These are phyloP conservation scores for Calonectria pseudoturangicola DNA, from an alignment of 2,329 filamentous ascomycete species.

Conservation along the genomic window DNA sequence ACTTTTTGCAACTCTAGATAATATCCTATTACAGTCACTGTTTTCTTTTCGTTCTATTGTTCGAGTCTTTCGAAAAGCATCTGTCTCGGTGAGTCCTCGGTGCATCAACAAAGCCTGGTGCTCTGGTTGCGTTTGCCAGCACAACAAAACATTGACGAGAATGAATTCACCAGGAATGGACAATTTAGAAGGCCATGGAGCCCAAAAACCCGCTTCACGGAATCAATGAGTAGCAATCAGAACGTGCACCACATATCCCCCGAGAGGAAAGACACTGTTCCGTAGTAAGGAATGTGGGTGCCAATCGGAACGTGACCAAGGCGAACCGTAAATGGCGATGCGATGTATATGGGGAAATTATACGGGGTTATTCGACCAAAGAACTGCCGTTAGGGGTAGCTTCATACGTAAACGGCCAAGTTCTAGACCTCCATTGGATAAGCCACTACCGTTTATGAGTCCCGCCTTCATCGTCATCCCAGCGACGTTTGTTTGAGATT, in stretches of 20 bases:
- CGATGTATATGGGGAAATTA: not conserved
- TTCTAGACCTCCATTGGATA: not conserved
- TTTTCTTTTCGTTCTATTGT: not conserved
- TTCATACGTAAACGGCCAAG: not conserved
- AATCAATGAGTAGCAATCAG: not conserved
- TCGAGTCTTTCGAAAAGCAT: not conserved
- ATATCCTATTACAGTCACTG: not conserved
- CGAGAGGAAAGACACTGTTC: not conserved
- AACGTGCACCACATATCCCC: not conserved
- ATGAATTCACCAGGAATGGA: constrained; percentile 23
- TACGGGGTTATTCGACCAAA: not conserved
- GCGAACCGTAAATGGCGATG: not conserved
- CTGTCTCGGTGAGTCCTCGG: constrained; percentile 45
- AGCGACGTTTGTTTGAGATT: not conserved
- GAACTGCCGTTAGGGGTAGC: no score
- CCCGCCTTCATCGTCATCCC: not conserved
- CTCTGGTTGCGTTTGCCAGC: not conserved
- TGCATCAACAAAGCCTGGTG: constrained; percentile 13
- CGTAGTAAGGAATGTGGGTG: constrained; percentile 18
- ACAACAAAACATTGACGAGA: not conserved
- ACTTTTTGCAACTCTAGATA: constrained; percentile 29
- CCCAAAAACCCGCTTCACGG: not conserved
- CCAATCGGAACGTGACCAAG: not conserved
- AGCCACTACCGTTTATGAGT: not conserved
- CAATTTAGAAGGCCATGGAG: not conserved